Base-by-base conservation (phyloP, 2,329 filamentous ascomycete genomes). In the Paecilomyces formosus region DNA sequence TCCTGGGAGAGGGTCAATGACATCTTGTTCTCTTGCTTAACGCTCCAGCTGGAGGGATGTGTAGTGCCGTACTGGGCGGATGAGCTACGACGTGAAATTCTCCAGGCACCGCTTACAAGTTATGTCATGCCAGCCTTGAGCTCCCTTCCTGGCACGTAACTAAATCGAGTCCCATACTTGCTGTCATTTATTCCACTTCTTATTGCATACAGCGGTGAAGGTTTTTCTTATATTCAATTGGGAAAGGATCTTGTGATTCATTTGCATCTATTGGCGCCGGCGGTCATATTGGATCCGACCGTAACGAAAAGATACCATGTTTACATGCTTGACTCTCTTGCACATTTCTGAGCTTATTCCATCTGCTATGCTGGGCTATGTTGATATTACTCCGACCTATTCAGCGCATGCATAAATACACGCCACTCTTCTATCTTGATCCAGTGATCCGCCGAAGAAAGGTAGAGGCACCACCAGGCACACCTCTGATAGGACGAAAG, bases 1-100 rank as follows among this genome's bases (percentile, higher is more conserved):
- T 71, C 66, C 3, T 76, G 74, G 70, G 63, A 71, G 58, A 65
- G 59, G 2, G 59, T 77, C n/a, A 72, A 68, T 58, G 65, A 70
- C n/a, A 66, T 74, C 28, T 64, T 76, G 12, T 68, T 74, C 52
- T 66, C 65, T 5, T 76, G 72, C 58, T 59, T 76, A 56, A 72
- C 70, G 0, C 58, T 76, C 24, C 65, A 65, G n/a, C 60, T 65
- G 1, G 58, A 58, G 24, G 61, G 64, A 24, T 59, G 65, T 0
- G 60, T 58, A n/a, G 61, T 70, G 57, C 61, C 61, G 30, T 49
- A 58, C 5, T 75, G 70, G 72, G 71, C 74, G 58, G 54, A 61
- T 45, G 64, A 67, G 24, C 58, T 77, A 26, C 71, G 72, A 50
- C 58, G 62, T 15, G 74, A 76, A 59, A 72, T 77, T 53, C 62